phyloP scores from a whole-genome alignment of 2,329 filamentous ascomycete genomes.

The Hymenoscyphus salicellus region DNA sequence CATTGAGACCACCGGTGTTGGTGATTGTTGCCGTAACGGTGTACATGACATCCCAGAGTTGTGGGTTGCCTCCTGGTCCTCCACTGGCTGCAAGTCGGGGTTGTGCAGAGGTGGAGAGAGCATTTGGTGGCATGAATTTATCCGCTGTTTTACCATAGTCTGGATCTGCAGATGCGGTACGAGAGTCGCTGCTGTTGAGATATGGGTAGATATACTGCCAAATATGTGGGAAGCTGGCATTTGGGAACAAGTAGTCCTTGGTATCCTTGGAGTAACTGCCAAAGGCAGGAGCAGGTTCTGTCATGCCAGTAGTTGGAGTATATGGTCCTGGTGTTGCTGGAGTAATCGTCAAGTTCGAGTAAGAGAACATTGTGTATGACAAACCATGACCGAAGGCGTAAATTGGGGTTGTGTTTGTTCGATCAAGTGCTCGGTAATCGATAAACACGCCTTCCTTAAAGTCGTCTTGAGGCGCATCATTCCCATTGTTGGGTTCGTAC shows the following conservation, averaged over 20 bases:
- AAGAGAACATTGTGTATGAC: slow-evolving; percentile 75
- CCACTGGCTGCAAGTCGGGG: slow-evolving; percentile 47
- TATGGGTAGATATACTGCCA: slow-evolving; percentile 55
- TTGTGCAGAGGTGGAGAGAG: slow-evolving; percentile 46
- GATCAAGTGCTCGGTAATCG: slow-evolving; percentile 76
- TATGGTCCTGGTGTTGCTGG: slow-evolving; percentile 25
- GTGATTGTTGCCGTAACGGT: slow-evolving; percentile 51
- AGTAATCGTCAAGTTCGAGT: slow-evolving; percentile 59
- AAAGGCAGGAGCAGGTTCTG: slow-evolving; percentile 60
- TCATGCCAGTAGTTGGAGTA: slow-evolving; percentile 58
- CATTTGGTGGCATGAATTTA: slow-evolving; percentile 42
- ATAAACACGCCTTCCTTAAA: slow-evolving; percentile 79
- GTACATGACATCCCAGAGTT: slow-evolving; percentile 54
- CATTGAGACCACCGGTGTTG: slow-evolving; percentile 52
- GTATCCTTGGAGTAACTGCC: slow-evolving; percentile 61
- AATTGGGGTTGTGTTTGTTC: slow-evolving; percentile 58
- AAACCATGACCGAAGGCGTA: slow-evolving; percentile 82
- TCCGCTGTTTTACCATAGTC: slow-evolving; percentile 30
- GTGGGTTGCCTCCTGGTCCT: slow-evolving; percentile 52
- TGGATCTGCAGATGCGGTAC: slow-evolving; percentile 49
- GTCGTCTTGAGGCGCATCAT: slow-evolving; percentile 64
- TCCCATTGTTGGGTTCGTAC: slow-evolving; percentile 63
- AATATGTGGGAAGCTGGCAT: slow-evolving; percentile 47
- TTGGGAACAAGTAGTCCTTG: slow-evolving; percentile 67
- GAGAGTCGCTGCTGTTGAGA: slow-evolving; percentile 46